Evolutionary conservation across 257 asterid genomes (phyloP), one percentile per base, ranked within the genome.

Genomic region (Cynanchum wilfordii): DNA sequence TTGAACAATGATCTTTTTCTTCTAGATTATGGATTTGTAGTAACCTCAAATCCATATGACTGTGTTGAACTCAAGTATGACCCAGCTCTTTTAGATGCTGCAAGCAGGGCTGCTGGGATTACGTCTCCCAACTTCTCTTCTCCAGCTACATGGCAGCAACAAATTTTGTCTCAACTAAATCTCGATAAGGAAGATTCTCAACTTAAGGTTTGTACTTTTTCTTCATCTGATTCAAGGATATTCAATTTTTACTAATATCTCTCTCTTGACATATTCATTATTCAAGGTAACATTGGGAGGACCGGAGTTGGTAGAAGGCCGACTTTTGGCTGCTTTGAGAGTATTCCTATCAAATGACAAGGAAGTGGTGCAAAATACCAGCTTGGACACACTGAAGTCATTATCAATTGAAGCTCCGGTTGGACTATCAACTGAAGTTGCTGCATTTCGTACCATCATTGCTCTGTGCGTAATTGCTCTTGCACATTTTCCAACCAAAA

Each of bases 11-110:
- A 90, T 78, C 79, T 90, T 69, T 89, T 95, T 79, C 96, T 95
- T 78, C 85, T 95, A 27, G 98, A 95, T 82, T 95, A 95, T 66
- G 98, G 99, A 65, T 95, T 95, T 76, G 90, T 90, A 51, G 64
- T 90, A 65, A 85, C 96, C 51, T 87, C 98, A 19, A 95, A 86
- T 73, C 96, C 99, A 10, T 86, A 90, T 27, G 96, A 95, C 75
- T 86, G 92, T 79, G 82, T 95, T 29, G 99, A 95, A 70, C 96
- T 95, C 77, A 90, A 84, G 88, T 92, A 86, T 60, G 98, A 95
- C 51, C 73, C 90, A 2, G 88, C 88, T 66, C 92, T 95, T 73
- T 85, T 95, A n/a, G 98, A 91, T 79, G 96, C 97, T 83, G 98
- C 99, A 50, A 84, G 96, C 89, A 84, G 79, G 81, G 93, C 93